Evolutionary conservation across 2,329 filamentous ascomycete genomes (phyloP), one percentile per base, ranked within the genome.

Genomic region (Blastomyces parvus): DNA sequence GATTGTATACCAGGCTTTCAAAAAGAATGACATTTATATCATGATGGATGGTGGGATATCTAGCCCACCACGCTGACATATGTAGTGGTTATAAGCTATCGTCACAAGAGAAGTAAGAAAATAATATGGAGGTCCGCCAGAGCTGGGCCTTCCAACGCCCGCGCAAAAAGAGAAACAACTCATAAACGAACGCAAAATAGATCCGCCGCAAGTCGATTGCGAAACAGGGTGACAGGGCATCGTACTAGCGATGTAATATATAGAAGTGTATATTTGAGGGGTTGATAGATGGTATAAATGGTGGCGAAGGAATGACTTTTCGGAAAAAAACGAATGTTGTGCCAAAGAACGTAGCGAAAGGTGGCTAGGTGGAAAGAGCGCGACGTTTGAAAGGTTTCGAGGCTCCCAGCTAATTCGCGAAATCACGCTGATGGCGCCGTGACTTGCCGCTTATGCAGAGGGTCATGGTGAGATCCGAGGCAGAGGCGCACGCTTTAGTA

Each of bases 401-500:
- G 57, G 17, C 25, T 14, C n/a, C 27, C 17, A 4, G 13, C 42
- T 59, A 59, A 42, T 33, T 17, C 3, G 6, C 22, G 57, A 36
- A 48, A n/a, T 48, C 22, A 40, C 42, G 57, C 22, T 25, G 46
- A 25, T 60, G 44, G 46, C 33, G 13, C 9, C 25, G 33, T 19
- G 22, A 2, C 11, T 9, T 25, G 53, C 64, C 64, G 38, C 19
- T 58, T 50, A 44, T 19, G 61, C 76, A 76, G 60, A 78, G 69
- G 62, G 66, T 70, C 60, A 78, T 63, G 27, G 66, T 65, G 62
- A 78, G 71, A 61, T 69, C 67, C 59, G 74, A 71, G 64, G 70
- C 57, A 63, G 73, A 70, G 55, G 73, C 70, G 69, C 76, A 78
- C 62, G 74, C 73, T 65, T 77, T 74, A 56, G 76, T 78, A 48